Conservation (phyloP, 495 filamentous ascomycete species). For the Hypoxylon rickii region DNA sequence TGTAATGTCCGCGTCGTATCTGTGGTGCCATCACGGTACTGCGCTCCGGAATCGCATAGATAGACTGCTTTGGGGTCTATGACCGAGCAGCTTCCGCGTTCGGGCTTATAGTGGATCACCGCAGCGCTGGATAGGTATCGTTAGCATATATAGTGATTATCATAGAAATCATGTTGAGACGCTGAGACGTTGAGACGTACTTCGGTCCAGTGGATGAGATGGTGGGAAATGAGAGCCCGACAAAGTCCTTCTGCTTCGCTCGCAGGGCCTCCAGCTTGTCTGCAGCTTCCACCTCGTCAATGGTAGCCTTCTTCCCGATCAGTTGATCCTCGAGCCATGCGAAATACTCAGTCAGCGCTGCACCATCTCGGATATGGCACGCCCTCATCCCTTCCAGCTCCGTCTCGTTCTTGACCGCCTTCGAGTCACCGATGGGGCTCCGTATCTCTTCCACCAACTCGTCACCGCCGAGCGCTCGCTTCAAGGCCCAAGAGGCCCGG, state of each 20-base stretch:
- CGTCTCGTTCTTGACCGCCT: constrained; percentile 94
- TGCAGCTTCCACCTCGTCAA: constrained; percentile 90
- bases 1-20: constrained; percentile 95
- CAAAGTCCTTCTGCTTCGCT: constrained; percentile 79
- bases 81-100: constrained; percentile 75
- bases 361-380: constrained; percentile 94
- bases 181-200: constrained; percentile 37
- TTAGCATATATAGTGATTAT: constrained; percentile 13
- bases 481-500: constrained; percentile 92
- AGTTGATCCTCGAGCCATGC: constrained; percentile 95
- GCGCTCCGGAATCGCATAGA: constrained; percentile 94
- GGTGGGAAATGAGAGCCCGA: constrained; percentile 91
- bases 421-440: constrained; percentile 89
- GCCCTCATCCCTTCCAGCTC: constrained; percentile 92
- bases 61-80: constrained; percentile 91
- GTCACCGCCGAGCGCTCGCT: constrained; percentile 84
- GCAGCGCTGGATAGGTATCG: constrained; percentile 61
- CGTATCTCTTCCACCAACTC: constrained; percentile 83
- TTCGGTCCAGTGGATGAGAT: constrained; percentile 96
- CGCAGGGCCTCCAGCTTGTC: constrained; percentile 87
- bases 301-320: constrained; percentile 66
- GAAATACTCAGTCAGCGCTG: constrained; percentile 89
- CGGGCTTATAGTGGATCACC: constrained; percentile 96
- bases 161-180: too few relatives aligned
- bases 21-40: constrained; percentile 95